A percentile compares a stretch with the other conserved stretches of the same genome.
Evolutionary conservation across 768 basidiomycete genomes (phyloP).

Genomic region (Boletus reticuloceps): DNA sequence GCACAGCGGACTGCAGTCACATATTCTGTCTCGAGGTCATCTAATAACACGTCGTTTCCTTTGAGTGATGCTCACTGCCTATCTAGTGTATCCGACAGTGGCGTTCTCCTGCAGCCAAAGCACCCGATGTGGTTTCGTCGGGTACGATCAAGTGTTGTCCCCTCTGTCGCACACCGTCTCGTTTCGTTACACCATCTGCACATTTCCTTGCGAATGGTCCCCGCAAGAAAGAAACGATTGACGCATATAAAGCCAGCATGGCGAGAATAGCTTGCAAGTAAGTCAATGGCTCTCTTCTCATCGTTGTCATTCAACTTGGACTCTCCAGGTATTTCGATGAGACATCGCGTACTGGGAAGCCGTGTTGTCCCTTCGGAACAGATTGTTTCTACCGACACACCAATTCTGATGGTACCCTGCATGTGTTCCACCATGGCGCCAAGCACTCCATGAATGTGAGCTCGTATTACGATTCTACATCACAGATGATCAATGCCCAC

Average conservation of each 20-base stretch:
- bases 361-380: slow-evolving; percentile 73
- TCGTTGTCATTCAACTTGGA: not conserved
- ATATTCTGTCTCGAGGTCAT: slow-evolving; percentile 71
- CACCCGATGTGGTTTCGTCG: slow-evolving; percentile 48
- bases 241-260: slow-evolving; percentile 73
- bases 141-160: slow-evolving; percentile 75
- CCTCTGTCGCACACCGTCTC: slow-evolving; percentile 65
- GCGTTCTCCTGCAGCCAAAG: slow-evolving; percentile 61
- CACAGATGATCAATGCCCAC: not conserved
- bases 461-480: slow-evolving; percentile 33
- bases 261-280: slow-evolving; percentile 65
- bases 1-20: slow-evolving; percentile 68
- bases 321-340: slow-evolving; percentile 56
- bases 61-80: slow-evolving; percentile 3
- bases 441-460: slow-evolving; percentile 53
- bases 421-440: slow-evolving; percentile 54
- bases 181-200: slow-evolving; percentile 74
- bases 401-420: slow-evolving; percentile 62
- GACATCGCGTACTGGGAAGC: slow-evolving; percentile 43
- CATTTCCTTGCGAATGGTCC: slow-evolving; percentile 55
- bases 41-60: not conserved
- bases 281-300: slow-evolving; percentile 17
- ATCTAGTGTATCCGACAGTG: slow-evolving; percentile 74
- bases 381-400: slow-evolving; percentile 81
- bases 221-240: slow-evolving; percentile 49